phyloP scores from a whole-genome alignment of 2,329 filamentous ascomycete genomes.

The Ilyonectria destructans region DNA sequence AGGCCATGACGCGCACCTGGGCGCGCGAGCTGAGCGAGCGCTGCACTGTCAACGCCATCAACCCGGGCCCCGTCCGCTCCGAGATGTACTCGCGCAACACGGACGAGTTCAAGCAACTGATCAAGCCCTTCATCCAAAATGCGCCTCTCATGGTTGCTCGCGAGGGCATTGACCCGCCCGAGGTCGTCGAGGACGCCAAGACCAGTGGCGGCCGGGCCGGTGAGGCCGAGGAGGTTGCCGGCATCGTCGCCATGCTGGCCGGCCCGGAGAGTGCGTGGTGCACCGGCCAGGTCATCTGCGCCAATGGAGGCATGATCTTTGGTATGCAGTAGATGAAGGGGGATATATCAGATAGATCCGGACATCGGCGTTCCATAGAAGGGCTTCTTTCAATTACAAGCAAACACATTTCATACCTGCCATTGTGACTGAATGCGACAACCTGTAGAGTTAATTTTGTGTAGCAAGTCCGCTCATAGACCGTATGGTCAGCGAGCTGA shows the following conservation, averaged over 20 bases:
- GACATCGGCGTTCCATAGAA: conserved; percentile 39
- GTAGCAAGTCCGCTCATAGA: neutral
- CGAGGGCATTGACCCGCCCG: conserved; percentile 43
- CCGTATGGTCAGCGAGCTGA: neutral
- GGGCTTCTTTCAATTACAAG: conserved; percentile 27
- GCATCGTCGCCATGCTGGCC: conserved; percentile 46
- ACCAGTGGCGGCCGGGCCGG: conserved; percentile 47
- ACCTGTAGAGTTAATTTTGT: neutral
- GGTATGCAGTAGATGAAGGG: conserved; percentile 44
- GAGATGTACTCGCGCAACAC: conserved; percentile 61
- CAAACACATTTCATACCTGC: conserved; percentile 9
- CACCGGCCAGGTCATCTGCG: conserved; percentile 49
- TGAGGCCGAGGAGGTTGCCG: conserved; percentile 48
- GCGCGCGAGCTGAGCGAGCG: conserved; percentile 67
- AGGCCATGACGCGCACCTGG: conserved; percentile 71
- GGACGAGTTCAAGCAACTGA: conserved; percentile 49
- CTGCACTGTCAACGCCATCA: conserved; percentile 69
- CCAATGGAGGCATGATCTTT: conserved; percentile 51
- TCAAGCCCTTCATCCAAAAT: conserved; percentile 51
- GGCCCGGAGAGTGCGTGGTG: conserved; percentile 49
- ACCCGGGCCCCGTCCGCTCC: conserved; percentile 69
- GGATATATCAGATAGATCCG: conserved; percentile 21
- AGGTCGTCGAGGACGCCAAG: conserved; percentile 49
- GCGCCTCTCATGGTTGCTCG: conserved; percentile 48
- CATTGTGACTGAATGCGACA: neutral